phyloP scores from a whole-genome alignment of 2,329 filamentous ascomycete species.

The Penicillium griseofulvum region DNA sequence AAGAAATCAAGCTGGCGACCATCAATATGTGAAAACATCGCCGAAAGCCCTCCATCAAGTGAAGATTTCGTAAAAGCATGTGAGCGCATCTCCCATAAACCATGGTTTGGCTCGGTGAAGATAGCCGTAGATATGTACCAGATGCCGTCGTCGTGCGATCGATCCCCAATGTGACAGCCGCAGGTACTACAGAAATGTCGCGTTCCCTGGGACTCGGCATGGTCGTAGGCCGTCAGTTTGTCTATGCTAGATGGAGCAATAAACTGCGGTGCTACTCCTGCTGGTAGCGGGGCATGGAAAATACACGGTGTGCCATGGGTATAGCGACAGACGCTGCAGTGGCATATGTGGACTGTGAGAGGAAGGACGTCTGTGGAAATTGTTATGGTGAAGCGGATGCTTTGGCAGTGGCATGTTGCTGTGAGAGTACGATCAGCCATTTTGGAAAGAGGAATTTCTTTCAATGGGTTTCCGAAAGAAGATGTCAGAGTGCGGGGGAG shows the following conservation, averaged over 20 bases:
- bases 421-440: conserved; percentile 19
- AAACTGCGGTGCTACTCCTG: conserved; percentile 21
- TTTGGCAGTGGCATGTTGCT: conserved; percentile 26
- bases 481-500: not conserved
- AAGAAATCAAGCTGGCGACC: conserved; percentile 13
- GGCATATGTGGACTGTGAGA: conserved; percentile 43
- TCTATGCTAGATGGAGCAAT: conserved; percentile 20
- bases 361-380: conserved; percentile 37
- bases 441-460: not conserved
- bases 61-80: conserved; percentile 22
- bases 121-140: conserved; percentile 27
- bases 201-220: conserved; percentile 27
- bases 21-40: conserved; percentile 16
- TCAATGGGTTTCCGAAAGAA: too few relatives aligned
- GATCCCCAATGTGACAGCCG: conserved; percentile 37
- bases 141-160: not conserved
- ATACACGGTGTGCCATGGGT: conserved; percentile 36
- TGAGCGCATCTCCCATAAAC: conserved; percentile 17
- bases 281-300: conserved; percentile 27
- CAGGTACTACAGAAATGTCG: conserved; percentile 47
- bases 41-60: conserved; percentile 17
- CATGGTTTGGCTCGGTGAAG: conserved; percentile 20
- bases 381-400: conserved; percentile 34
- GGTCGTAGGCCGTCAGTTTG: conserved; percentile 30
- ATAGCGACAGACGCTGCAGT: conserved; percentile 46